phyloP scores from a whole-genome alignment of 331 rosid genomes.

The Telfairia occidentalis region DNA sequence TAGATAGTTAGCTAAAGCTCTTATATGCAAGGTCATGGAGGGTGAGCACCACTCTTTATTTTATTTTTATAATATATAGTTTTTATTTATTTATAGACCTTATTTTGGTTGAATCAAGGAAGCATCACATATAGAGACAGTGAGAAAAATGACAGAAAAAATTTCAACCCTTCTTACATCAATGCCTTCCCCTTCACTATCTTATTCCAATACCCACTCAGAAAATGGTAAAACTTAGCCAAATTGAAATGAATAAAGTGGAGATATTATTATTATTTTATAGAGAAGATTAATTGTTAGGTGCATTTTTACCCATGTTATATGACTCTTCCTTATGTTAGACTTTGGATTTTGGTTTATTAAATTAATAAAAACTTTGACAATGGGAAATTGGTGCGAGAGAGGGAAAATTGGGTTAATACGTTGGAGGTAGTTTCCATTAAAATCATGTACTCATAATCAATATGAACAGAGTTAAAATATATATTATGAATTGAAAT shows the following conservation, averaged over 20 bases:
- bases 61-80: conserved; percentile 2
- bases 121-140: conserved; percentile 15
- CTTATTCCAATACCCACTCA: conserved; percentile 18
- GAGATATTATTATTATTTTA: neutral
- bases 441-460: no score
- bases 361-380: neutral
- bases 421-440: neutral
- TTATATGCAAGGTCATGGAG: neutral
- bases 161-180: conserved; percentile 47
- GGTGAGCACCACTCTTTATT: neutral
- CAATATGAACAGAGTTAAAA: no score
- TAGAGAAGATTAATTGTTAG: neutral
- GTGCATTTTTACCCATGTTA: conserved; percentile 3
- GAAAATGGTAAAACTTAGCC: neutral
- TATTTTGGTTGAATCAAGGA: conserved; percentile 28
- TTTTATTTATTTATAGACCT: neutral
- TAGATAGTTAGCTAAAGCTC: conserved; percentile 26
- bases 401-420: neutral
- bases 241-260: conserved; percentile 11
- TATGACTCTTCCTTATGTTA: conserved; percentile 2
- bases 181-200: conserved; percentile 23
- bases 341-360: neutral
- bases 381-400: neutral
- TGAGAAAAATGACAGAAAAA: conserved; percentile 18
- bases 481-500: no score